phyloP scores from a whole-genome alignment of 768 basidiomycete genomes.

The Boletus patriciae region DNA sequence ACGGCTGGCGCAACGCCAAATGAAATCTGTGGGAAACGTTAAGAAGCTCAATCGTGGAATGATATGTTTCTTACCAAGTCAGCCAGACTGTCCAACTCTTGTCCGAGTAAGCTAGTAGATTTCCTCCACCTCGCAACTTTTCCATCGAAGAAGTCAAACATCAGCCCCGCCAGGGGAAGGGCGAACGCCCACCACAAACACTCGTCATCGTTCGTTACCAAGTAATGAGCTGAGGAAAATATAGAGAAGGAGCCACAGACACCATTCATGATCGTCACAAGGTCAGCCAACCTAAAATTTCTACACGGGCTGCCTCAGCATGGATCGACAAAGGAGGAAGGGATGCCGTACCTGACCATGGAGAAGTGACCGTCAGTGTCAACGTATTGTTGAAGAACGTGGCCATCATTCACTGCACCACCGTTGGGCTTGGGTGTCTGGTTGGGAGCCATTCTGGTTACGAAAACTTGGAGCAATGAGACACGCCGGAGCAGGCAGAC shows the following conservation, averaged over 20 bases:
- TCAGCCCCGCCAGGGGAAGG: conserved; percentile 88
- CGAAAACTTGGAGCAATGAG: background rate
- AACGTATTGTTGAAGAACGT: conserved; percentile 76
- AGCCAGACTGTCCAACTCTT: conserved; percentile 95
- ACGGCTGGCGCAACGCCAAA: conserved; percentile 98
- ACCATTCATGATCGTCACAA: conserved; percentile 98
- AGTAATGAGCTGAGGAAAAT: conserved; percentile 89
- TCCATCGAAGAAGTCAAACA: conserved; percentile 98
- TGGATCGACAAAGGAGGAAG: conserved; percentile 14
- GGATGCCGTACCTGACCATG: conserved; percentile 73
- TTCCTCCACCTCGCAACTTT: conserved; percentile 98
- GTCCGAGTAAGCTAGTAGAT: conserved; percentile 92
- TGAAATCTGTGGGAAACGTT: conserved; percentile 64
- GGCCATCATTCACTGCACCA: conserved; percentile 1
- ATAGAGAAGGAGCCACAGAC: conserved; percentile 96
- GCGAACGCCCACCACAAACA: conserved; percentile 85
- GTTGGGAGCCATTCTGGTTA: conserved; percentile 24
- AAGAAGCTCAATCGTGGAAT: conserved; percentile 5
- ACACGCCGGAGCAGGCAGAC: conserved; percentile 24
- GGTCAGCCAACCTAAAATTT: conserved; percentile 96
- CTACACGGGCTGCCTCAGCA: conserved; percentile 42
- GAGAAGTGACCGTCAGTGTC: conserved; percentile 96
- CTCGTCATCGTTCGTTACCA: conserved; percentile 72
- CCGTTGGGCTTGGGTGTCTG: conserved; percentile 33
- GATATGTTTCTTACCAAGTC: conserved; percentile 62